phyloP scores from a whole-genome alignment of 306 rosid species.

The Castanea sativa region DNA sequence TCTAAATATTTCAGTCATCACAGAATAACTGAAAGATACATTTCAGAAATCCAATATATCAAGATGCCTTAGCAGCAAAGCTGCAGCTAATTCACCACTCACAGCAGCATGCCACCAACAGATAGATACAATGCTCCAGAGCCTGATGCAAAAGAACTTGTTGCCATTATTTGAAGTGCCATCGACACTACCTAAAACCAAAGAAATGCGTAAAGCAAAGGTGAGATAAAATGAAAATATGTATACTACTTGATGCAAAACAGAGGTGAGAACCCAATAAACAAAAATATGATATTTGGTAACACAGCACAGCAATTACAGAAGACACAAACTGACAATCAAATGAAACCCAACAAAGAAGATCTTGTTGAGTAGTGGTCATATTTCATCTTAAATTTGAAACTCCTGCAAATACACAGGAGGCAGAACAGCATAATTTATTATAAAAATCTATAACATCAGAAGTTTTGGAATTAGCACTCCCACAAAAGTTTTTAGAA shows the following conservation, averaged over 20 bases:
- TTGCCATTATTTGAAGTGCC: slow-evolving; percentile 69
- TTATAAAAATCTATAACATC: background rate
- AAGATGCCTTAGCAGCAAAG: slow-evolving; percentile 2
- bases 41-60: background rate
- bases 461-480: background rate
- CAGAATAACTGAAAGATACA: background rate
- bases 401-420: background rate
- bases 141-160: slow-evolving; percentile 53
- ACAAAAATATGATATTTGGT: background rate
- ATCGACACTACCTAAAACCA: slow-evolving; percentile 58
- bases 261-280: background rate
- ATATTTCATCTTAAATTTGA: background rate
- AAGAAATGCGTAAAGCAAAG: slow-evolving; percentile 13
- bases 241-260: background rate
- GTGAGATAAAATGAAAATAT: slow-evolving; percentile 18
- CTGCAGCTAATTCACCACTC: slow-evolving; percentile 39
- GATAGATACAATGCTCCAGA: slow-evolving; percentile 59
- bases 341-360: background rate
- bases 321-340: background rate
- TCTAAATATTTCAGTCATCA: background rate
- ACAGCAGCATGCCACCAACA: slow-evolving; percentile 82
- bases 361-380: background rate
- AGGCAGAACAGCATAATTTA: background rate
- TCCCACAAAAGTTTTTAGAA: background rate
- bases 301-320: background rate